Evolutionary conservation across 2,329 filamentous ascomycete species (phyloP), one percentile per base, ranked within the genome.

Genomic region (Penicillium sp.): DNA sequence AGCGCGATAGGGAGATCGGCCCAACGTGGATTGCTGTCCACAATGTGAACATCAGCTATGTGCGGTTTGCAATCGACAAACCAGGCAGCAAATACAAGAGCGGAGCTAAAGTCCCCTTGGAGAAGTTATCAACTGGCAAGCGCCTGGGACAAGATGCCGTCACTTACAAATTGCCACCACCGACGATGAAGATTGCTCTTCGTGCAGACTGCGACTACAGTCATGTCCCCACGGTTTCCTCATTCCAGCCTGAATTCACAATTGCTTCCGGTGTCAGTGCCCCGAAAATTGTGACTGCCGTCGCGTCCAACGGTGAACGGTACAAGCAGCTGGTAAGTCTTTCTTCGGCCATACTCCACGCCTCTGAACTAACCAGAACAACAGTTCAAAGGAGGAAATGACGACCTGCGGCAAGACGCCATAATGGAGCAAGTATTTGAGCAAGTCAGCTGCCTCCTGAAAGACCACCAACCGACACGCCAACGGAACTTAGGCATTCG

Each of bases 381-480:
- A 50, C 55, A 83, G 77, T 84, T 95, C 66, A 99, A 99, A 77
- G 90, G 90, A 54, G 91, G 93, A 14, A 92, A 92, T 64, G 93
- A 99, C 67, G 92, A 99, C 66, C 80, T 99, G 11, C 87, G 95
- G 8, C 93, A 99, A 73, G 93, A 99, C 64, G 89, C 92, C 37
- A 99, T 84, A 76, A 99, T 99, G 95, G 95, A 99, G 70, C 93
- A 99, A 71, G 93, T 99, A 1, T 99, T 99, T 67, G 89, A 91
- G 50, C 90, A 95, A 70, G 93, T 96, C 18, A 97, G 90, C 50
- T 88, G 88, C 43, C 81, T 99, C 18, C 77, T 99, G 22, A 88
- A 88, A 66, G 85, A 88, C 41, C 90, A 97, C 68, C 85, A 89
- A 47, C 81, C 85, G 11, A 96, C 93, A 2, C 86, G 90, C 33